Conservation (phyloP, 768 basidiomycete genomes). For the Russula brevipes region DNA sequence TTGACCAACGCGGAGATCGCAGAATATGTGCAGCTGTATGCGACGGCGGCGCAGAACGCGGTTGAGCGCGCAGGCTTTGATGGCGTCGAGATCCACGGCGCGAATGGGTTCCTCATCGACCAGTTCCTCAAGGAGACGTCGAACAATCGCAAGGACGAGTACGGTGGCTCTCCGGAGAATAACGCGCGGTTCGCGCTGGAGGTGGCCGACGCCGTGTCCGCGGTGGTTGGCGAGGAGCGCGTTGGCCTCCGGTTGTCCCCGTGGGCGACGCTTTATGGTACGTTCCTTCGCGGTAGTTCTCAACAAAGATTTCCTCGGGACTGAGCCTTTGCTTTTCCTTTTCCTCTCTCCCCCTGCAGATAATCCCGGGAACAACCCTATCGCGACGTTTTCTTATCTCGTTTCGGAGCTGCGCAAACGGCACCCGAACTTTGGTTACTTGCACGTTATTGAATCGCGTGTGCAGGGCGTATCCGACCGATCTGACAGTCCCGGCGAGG, state of each 20-base stretch:
- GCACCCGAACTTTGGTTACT: slow-evolving; percentile 41
- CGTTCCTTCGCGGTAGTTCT: not conserved
- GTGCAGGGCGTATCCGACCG: slow-evolving; percentile 13
- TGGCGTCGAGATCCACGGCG: slow-evolving; percentile 39
- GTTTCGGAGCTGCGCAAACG: slow-evolving; percentile 36
- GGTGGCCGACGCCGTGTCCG: slow-evolving; percentile 37
- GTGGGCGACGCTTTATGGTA: slow-evolving; percentile 29
- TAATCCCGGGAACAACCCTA: slow-evolving; percentile 52
- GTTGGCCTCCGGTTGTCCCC: slow-evolving; percentile 38
- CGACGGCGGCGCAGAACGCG: slow-evolving; percentile 28
- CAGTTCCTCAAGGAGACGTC: slow-evolving; percentile 38
- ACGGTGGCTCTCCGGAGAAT: slow-evolving; percentile 48
- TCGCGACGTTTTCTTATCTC: slow-evolving; percentile 51
- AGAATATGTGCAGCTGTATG: slow-evolving; percentile 48
- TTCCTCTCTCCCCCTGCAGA: not conserved
- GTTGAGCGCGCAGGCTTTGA: slow-evolving; percentile 36
- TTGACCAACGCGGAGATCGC: slow-evolving; percentile 46
- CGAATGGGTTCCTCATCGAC: slow-evolving; percentile 36
- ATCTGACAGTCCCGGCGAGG: not conserved
- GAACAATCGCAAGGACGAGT: slow-evolving; percentile 44
- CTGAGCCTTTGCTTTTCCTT: not conserved
- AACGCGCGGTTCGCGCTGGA: slow-evolving; percentile 43
- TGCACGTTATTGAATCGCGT: slow-evolving; percentile 35
- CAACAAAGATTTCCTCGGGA: not conserved
- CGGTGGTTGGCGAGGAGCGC: slow-evolving; percentile 39